Percentiles rank a stretch among this genome's conserved stretches.
These are phyloP conservation scores for Saturnispora gosingensis DNA, from an alignment of 805 yeast species.

Conservation along the genomic window DNA sequence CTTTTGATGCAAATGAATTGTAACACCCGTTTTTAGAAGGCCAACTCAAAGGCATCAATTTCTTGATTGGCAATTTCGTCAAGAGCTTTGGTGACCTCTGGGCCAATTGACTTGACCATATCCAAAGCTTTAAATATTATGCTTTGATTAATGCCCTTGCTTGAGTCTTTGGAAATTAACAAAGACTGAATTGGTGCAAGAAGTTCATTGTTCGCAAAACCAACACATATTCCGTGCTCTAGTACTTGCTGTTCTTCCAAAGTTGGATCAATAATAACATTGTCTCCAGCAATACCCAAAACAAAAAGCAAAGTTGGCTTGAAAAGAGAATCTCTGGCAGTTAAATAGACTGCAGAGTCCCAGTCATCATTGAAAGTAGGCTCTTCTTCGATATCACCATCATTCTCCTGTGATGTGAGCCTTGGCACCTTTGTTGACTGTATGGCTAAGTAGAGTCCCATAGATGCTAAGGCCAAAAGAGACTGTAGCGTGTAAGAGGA, in stretches of 20 bases:
- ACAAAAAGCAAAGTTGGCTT: slow-evolving; percentile 73
- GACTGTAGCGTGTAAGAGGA: slow-evolving; percentile 65
- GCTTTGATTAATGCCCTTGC: slow-evolving; percentile 46
- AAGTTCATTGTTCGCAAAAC: slow-evolving; percentile 60
- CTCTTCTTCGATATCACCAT: slow-evolving; percentile 65
- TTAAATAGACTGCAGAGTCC: slow-evolving; percentile 46
- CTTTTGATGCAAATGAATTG: not conserved
- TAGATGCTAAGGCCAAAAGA: slow-evolving; percentile 52
- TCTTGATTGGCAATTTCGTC: slow-evolving; percentile 37
- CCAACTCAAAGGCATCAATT: slow-evolving; percentile 24
- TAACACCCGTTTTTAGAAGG: slow-evolving; percentile 12
- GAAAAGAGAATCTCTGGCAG: slow-evolving; percentile 31
- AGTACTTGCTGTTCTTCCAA: slow-evolving; percentile 81
- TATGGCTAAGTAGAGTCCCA: slow-evolving; percentile 75
- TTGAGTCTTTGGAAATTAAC: slow-evolving; percentile 42
- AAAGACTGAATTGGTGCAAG: slow-evolving; percentile 66
- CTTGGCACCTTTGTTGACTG: slow-evolving; percentile 70
- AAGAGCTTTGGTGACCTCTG: slow-evolving; percentile 49
- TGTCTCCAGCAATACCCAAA: slow-evolving; percentile 62
- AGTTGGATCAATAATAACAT: slow-evolving; percentile 75
- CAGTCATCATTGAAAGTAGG: slow-evolving; percentile 90
- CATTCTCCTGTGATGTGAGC: slow-evolving; percentile 58
- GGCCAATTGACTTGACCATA: slow-evolving; percentile 53
- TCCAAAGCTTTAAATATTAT: slow-evolving; percentile 45
- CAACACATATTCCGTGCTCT: slow-evolving; percentile 70